Evolutionary conservation across 179 eudicot genomes (phyloP).

Genomic region (Silene noctiflora): DNA sequence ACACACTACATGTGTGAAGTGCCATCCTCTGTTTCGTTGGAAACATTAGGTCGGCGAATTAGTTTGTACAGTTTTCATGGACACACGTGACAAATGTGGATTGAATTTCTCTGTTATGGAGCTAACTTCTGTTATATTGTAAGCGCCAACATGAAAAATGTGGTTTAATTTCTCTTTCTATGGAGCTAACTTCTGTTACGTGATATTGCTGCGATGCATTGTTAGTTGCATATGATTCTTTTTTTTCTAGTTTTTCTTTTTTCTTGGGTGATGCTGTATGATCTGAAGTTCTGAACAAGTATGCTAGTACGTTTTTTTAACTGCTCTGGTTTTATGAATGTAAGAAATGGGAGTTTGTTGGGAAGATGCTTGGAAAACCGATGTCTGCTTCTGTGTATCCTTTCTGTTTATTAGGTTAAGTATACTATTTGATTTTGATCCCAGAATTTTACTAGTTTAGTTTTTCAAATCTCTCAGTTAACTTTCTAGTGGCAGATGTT

Average conservation of each 20-base stretch:
- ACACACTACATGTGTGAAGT: slow-evolving; percentile 7
- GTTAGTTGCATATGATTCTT: neutral
- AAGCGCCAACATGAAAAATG: neutral
- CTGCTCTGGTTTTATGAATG: slow-evolving; percentile 1
- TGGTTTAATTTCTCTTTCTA: neutral
- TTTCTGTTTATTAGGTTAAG: neutral
- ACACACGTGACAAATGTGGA: neutral
- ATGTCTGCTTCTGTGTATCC: neutral
- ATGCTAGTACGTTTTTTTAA: neutral
- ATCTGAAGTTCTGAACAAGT: neutral
- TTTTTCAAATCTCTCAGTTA: neutral
- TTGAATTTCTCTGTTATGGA: neutral
- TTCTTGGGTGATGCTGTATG: neutral
- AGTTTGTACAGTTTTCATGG: neutral
- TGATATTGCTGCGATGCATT: neutral
- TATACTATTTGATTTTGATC: neutral
- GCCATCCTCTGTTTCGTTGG: neutral
- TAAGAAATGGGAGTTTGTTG: neutral
- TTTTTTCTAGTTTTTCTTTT: neutral
- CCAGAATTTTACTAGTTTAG: slow-evolving; percentile 1
- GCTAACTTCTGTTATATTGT: neutral
- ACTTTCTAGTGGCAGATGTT: neutral
- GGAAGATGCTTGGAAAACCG: neutral
- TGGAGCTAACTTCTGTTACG: neutral
- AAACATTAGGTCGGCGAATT: neutral